These are phyloP conservation scores for Hysterium pulicare DNA, from an alignment of 2,329 filamentous ascomycete genomes.

Conservation along the genomic window DNA sequence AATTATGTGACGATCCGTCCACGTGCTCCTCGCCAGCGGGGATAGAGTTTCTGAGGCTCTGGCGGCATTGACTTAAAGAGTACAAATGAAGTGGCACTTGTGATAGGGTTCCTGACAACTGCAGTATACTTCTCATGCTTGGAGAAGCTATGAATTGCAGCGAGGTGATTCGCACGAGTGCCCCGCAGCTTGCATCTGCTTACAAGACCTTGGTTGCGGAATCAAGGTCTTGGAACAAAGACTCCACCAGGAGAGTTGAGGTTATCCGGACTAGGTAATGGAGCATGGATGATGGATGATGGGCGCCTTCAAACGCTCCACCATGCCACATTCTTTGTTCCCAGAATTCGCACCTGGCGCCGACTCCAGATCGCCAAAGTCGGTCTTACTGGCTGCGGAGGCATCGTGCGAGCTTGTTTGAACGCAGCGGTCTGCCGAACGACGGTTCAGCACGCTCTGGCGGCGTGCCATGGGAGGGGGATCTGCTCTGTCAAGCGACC, in stretches of 20 bases:
- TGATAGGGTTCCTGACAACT: neutral
- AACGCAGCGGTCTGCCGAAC: slow-evolving; percentile 12
- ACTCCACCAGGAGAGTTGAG: neutral
- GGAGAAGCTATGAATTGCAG: no score
- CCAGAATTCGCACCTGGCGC: slow-evolving; percentile 1
- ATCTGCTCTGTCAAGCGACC: slow-evolving; percentile 5
- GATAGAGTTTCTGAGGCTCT: neutral
- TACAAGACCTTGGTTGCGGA: neutral
- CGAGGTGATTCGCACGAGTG: no score
- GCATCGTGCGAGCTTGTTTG: slow-evolving; percentile 2
- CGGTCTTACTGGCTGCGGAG: neutral
- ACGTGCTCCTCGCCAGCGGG: neutral
- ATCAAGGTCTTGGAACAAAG: neutral
- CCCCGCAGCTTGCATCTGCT: no score
- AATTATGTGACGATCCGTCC: neutral
- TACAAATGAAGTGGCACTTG: neutral
- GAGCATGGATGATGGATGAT: slow-evolving; percentile 2
- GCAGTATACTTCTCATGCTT: no score
- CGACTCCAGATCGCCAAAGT: slow-evolving; percentile 2
- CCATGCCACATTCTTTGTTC: neutral
- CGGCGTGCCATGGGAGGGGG: slow-evolving; percentile 1
- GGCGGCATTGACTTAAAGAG: neutral
- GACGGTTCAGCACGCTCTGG: slow-evolving; percentile 3
- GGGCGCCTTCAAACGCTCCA: neutral
- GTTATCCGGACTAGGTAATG: neutral